Base-by-base conservation (phyloP, 2,329 filamentous ascomycete genomes). In the Periglandula ipomoeae region DNA sequence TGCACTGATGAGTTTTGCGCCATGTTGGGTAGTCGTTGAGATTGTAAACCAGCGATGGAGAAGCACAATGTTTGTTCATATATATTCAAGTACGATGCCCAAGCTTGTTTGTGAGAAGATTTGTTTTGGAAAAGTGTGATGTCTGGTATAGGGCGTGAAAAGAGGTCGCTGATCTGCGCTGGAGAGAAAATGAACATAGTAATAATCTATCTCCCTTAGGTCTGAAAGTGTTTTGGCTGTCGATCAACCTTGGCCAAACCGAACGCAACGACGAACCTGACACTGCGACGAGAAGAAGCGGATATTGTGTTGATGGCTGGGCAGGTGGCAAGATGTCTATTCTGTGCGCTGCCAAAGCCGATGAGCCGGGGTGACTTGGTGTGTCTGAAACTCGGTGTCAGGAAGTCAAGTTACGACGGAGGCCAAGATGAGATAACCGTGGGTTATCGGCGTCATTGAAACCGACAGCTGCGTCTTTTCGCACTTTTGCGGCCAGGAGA, bases 381-480 rank as follows among this genome's bases (percentile, higher is more conserved):
- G 26, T 34, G 9, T 32, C 22, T 32, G 19, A 23, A 22, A 8
- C 30, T 30, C 32, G n/a, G 44, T 51, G 44, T 44, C 38, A 37
- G 27, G 40, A 46, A 50, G 45, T 76, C 58, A 76, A 63, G 74
- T 76, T 64, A 76, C 65, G 63, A 77, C 70, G 54, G 73, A 72
- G 63, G 65, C 68, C 57, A 76, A 68, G 63, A 75, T 69, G 59
- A 79, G 74, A 78, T 78, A 76, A 75, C 74, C 69, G 65, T 70
- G 67, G 67, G 70, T 75, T 75, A 75, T 76, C 70, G 67, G 69
- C 69, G 74, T 78, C 75, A 79, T 78, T 73, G 68, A 55, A 49
- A 37, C 44, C 45, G 45, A 37, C 34, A 37, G 35, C 45, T 40
- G 19, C 22, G 45, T 39, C 39, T 19, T 38, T 26, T 48, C 24